Evolutionary conservation across 2,329 filamentous ascomycete species (phyloP).

Genomic region (Penicillium sp.): DNA sequence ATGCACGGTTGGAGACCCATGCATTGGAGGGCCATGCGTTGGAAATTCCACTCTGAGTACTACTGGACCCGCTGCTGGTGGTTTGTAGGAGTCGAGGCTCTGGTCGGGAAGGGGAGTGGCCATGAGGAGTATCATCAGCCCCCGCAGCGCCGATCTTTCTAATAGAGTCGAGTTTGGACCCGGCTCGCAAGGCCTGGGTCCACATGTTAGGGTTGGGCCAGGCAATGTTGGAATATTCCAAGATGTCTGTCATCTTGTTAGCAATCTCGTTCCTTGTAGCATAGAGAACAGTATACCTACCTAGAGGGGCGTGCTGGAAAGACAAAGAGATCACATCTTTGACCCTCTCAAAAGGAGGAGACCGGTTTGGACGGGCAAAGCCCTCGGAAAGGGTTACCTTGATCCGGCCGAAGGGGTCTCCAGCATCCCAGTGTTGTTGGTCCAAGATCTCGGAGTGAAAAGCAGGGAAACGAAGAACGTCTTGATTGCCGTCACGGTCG

Average conservation of each 20-base stretch:
- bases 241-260: slow-evolving; percentile 56
- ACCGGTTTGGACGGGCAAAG: slow-evolving; percentile 53
- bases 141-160: slow-evolving; percentile 42
- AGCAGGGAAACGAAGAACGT: slow-evolving; percentile 67
- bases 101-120: slow-evolving; percentile 60
- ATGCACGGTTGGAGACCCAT: slow-evolving; percentile 30
- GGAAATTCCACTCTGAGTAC: slow-evolving; percentile 3
- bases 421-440: slow-evolving; percentile 70
- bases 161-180: slow-evolving; percentile 33
- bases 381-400: slow-evolving; percentile 75
- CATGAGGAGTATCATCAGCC: slow-evolving; percentile 54
- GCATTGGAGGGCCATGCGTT: slow-evolving; percentile 28
- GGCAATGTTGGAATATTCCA: slow-evolving; percentile 72
- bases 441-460: slow-evolving; percentile 70
- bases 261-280: not conserved
- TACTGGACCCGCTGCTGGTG: not conserved
- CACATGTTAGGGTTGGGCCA: slow-evolving; percentile 77
- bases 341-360: slow-evolving; percentile 61
- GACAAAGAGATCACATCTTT: slow-evolving; percentile 76
- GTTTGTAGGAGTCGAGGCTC: slow-evolving; percentile 21
- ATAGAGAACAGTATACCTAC: slow-evolving; percentile 50
- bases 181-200: slow-evolving; percentile 49
- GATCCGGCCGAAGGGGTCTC: slow-evolving; percentile 71
- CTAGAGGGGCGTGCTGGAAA: slow-evolving; percentile 79
- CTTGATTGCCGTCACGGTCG: slow-evolving; percentile 59